Evolutionary conservation across 2,329 filamentous ascomycete species (phyloP).

Genomic region (Aspergillus unguis): DNA sequence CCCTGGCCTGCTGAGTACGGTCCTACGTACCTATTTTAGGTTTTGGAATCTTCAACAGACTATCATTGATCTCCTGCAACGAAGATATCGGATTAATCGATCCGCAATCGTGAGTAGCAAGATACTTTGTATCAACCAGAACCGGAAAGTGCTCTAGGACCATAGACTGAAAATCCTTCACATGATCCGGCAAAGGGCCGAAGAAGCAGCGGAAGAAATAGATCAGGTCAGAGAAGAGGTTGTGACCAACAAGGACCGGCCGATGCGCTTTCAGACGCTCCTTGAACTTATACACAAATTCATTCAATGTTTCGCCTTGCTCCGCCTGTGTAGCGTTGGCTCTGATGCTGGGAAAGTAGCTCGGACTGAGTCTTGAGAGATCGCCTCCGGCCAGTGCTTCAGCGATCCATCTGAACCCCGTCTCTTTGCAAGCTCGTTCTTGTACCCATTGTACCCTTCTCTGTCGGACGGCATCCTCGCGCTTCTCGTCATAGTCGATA

Average conservation of each 20-base stretch:
- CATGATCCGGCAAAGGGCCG: constrained; percentile 53
- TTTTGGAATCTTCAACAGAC: constrained; percentile 20
- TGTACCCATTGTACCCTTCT: constrained; percentile 27
- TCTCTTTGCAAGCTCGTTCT: constrained; percentile 33
- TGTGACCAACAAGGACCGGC: constrained; percentile 59
- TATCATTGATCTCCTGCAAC: constrained; percentile 29
- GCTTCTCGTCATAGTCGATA: constrained; percentile 33
- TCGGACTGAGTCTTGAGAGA: constrained; percentile 33
- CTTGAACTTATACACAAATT: constrained; percentile 34
- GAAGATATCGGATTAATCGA: constrained; percentile 48
- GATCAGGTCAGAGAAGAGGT: constrained; percentile 61
- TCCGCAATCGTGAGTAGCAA: constrained; percentile 56
- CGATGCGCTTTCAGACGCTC: constrained; percentile 44
- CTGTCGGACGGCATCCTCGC: constrained; percentile 32
- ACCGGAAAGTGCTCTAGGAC: constrained; percentile 55
- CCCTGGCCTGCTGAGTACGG: neutral
- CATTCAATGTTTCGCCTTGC: constrained; percentile 18
- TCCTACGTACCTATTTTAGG: constrained; percentile 32
- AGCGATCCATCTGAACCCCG: constrained; percentile 47
- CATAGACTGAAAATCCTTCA: constrained; percentile 52
- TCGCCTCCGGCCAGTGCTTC: constrained; percentile 46
- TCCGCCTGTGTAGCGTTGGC: constrained; percentile 15
- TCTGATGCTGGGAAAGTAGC: constrained; percentile 30
- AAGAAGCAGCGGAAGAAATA: constrained; percentile 61
- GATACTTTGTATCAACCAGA: constrained; percentile 62